A percentile compares a stretch with the other conserved stretches of the same genome.
These are phyloP conservation scores for Rhodamnia rubescens DNA, from an alignment of 345 rosid genomes.

Conservation along the genomic window DNA sequence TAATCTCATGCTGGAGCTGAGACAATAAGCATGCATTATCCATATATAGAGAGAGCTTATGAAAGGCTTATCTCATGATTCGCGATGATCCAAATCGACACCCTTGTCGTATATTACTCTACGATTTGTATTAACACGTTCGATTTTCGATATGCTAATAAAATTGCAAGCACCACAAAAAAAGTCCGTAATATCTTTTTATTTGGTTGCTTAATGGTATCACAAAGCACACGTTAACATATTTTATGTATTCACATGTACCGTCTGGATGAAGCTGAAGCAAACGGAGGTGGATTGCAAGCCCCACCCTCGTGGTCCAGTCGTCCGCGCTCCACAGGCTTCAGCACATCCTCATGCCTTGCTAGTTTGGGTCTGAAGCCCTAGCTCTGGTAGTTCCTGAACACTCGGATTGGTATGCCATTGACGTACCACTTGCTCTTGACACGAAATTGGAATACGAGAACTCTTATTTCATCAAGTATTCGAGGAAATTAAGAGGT, in stretches of 20 bases:
- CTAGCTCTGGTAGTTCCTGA: slow-evolving; percentile 11
- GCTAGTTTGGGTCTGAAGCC: neutral
- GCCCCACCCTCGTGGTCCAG: neutral
- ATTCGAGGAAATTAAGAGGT: neutral
- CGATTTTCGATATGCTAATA: slow-evolving; percentile 6
- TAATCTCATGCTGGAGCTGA: no score
- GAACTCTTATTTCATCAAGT: neutral
- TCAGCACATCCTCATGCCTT: neutral
- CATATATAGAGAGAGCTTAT: no score
- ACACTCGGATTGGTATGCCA: slow-evolving; percentile 9
- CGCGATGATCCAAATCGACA: no score
- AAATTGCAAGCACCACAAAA: neutral
- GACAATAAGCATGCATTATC: no score
- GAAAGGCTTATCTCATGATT: no score
- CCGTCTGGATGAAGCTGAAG: slow-evolving; percentile 73
- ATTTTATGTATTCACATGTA: neutral
- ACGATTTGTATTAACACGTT: no score
- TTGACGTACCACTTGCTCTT: slow-evolving; percentile 9
- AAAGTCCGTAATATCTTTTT: no score
- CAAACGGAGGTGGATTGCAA: slow-evolving; percentile 89
- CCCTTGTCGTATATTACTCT: no score
- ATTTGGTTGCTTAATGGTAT: no score
- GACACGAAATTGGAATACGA: neutral
- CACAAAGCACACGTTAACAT: neutral
- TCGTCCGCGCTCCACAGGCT: neutral